Evolutionary conservation across 108 stramenopile genomes (phyloP).

Genomic region (Pseudonitzschia multiseries): DNA sequence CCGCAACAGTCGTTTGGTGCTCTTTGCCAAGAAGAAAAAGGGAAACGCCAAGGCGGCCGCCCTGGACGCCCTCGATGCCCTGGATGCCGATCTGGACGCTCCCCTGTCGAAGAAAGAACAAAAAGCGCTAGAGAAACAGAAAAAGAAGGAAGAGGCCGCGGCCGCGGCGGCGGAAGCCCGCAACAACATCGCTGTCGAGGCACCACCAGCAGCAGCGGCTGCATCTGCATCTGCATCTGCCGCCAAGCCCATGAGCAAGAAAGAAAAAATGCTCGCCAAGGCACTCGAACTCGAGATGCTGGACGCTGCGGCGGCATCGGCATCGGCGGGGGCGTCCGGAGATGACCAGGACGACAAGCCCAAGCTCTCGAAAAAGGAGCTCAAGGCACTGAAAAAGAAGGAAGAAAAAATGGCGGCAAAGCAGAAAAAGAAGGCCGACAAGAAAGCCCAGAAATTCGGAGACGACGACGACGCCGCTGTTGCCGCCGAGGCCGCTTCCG

Average conservation of each 20-base stretch:
- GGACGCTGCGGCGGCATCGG: constrained; percentile 14
- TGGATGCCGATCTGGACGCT: constrained; percentile 32
- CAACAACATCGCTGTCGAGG: too few species aligned
- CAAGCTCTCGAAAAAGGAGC: constrained; percentile 51
- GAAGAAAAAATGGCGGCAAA: constrained; percentile 57
- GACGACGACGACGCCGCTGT: not conserved
- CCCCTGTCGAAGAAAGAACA: constrained; percentile 47
- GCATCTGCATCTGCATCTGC: constrained; percentile 6
- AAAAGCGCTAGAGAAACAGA: constrained; percentile 40
- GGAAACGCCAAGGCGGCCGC: constrained; percentile 54
- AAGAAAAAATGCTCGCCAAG: constrained; percentile 45
- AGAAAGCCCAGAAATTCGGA: constrained; percentile 6
- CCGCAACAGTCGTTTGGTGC: constrained; percentile 8
- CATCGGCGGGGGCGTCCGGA: not conserved
- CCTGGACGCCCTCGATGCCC: constrained; percentile 60
- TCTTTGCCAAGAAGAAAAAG: constrained; percentile 63
- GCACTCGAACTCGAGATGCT: constrained; percentile 31
- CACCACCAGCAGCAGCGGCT: not conserved
- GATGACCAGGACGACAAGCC: constrained; percentile 34
- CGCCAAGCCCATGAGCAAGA: constrained; percentile 32
- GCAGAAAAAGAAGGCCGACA: constrained; percentile 34
- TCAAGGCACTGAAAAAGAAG: constrained; percentile 44
- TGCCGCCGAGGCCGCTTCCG: not conserved
- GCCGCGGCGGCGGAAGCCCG: not conserved
- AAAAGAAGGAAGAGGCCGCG: constrained; percentile 33